Conservation (phyloP, 805 yeast species). For the Metschnikowia kofuensis region DNA sequence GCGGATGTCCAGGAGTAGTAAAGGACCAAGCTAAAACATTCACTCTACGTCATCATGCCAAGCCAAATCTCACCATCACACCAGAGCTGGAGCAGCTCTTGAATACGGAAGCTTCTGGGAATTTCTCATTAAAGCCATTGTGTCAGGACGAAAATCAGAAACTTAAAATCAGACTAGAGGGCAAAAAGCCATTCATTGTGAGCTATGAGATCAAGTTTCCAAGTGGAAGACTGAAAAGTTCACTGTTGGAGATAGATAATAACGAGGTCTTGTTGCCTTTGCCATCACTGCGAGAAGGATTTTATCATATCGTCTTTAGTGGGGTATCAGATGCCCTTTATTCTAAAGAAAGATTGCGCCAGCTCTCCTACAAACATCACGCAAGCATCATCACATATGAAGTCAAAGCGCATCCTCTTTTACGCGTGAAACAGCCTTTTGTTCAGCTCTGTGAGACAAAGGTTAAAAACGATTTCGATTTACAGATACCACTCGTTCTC, state of each 20-base stretch:
- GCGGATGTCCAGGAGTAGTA: slow-evolving; percentile 45
- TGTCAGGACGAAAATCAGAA: slow-evolving; percentile 31
- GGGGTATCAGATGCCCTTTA: slow-evolving; percentile 68
- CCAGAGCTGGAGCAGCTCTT: slow-evolving; percentile 18
- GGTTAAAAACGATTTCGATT: slow-evolving; percentile 26
- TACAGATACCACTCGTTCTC: slow-evolving; percentile 50
- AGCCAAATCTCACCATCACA: slow-evolving; percentile 15
- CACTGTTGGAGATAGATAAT: slow-evolving; percentile 32
- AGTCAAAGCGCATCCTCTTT: slow-evolving; percentile 63
- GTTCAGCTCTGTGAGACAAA: slow-evolving; percentile 46
- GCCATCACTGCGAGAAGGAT: slow-evolving; percentile 50
- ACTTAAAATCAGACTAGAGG: slow-evolving; percentile 44
- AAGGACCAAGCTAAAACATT: slow-evolving; percentile 11
- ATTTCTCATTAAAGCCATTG: slow-evolving; percentile 24
- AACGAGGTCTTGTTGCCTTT: slow-evolving; percentile 32
- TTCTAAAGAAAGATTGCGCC: slow-evolving; percentile 29
- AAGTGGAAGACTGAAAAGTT: slow-evolving; percentile 42
- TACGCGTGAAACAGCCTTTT: slow-evolving; percentile 46
- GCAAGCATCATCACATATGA: slow-evolving; percentile 28
- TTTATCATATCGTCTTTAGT: slow-evolving; percentile 56
- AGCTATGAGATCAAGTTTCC: slow-evolving; percentile 64
- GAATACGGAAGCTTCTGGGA: slow-evolving; percentile 1
- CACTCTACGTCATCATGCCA: slow-evolving; percentile 24
- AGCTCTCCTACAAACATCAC: slow-evolving; percentile 1
- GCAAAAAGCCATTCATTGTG: slow-evolving; percentile 65